Evolutionary conservation across 768 basidiomycete species (phyloP), one percentile per base, ranked within the genome.

Genomic region (Termitomyces sp.): DNA sequence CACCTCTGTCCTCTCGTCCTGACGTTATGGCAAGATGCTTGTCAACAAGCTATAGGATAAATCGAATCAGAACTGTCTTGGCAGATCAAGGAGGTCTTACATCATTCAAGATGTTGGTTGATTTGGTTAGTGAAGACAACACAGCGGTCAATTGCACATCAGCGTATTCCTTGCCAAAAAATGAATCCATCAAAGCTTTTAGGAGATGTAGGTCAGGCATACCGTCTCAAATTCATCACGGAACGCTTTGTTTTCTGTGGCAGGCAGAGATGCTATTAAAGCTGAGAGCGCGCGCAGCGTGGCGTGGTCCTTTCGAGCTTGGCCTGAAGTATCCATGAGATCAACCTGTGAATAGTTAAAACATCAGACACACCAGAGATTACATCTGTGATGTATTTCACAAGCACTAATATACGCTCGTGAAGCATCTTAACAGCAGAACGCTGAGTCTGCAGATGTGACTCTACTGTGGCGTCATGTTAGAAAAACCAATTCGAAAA

Each of bases 371-470:
- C 62, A 89, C 93, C 88, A 67, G 84, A 78, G 46, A 91, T 77
- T 17, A 88, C 88, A 22, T 83, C 83, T 3, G 80, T 70, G 34
- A 98, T 84, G 69, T 99, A 98, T 67, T 86, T 81, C n/a, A 93
- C 84, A 9, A 99, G 80, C 6, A 95, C 74, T 47, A 85, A 60
- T 47, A 98, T 90, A 47, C 97, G 84, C 61, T 97, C 93, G 63
- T 94, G 86, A 52, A 99, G 78, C 97, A 98, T 98, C 67, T 93
- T 88, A 52, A 99, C 87, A 11, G 97, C 97, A 47, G 94, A 92
- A 59, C 94, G 80, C 70, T 98, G 95, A 2, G 94, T 88, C 56
- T 89, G 87, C 48, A 98, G 74, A 72, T 93, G 88, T 0, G 91
- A 89, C 63, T 95, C 85, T 71, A 98, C 96, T 98, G 65, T 28